Evolutionary conservation across 306 rosid genomes (phyloP).

Genomic region (Canavalia ensiformis): DNA sequence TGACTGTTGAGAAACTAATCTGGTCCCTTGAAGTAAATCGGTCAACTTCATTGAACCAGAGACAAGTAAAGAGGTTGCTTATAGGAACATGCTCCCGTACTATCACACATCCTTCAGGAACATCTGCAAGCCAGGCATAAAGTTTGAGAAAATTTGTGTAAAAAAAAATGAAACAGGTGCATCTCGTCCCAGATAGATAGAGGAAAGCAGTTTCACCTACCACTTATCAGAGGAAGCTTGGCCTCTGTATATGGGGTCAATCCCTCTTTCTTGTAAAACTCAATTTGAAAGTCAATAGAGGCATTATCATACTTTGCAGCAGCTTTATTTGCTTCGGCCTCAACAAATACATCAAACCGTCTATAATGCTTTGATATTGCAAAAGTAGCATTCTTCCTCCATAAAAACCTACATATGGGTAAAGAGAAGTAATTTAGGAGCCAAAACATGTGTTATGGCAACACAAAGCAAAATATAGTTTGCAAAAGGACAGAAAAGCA

Average conservation of each 20-base stretch:
- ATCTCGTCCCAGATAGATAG: slow-evolving; percentile 25
- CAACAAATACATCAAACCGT: slow-evolving; percentile 89
- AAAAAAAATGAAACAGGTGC: slow-evolving; percentile 13
- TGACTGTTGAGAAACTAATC: slow-evolving; percentile 80
- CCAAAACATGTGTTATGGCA: slow-evolving; percentile 9
- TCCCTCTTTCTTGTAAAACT: slow-evolving; percentile 88
- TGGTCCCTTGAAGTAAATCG: slow-evolving; percentile 98
- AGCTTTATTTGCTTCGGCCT: slow-evolving; percentile 98
- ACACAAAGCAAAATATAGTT: slow-evolving; percentile 21
- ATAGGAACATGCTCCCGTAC: slow-evolving; percentile 90
- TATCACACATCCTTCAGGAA: slow-evolving; percentile 97
- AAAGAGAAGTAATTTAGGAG: slow-evolving; percentile 21
- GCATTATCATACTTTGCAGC: slow-evolving; percentile 87
- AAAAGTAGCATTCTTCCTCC: slow-evolving; percentile 95
- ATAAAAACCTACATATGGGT: slow-evolving; percentile 74
- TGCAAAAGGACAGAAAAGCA: not conserved
- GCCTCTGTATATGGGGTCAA: slow-evolving; percentile 86
- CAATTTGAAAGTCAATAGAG: slow-evolving; percentile 90
- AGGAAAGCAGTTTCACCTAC: slow-evolving; percentile 65
- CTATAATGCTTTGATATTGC: slow-evolving; percentile 95
- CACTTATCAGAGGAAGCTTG: slow-evolving; percentile 94
- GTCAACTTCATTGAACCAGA: slow-evolving; percentile 98
- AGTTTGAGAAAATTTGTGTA: slow-evolving; percentile 39
- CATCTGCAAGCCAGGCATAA: slow-evolving; percentile 72
- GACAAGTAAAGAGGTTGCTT: slow-evolving; percentile 92